Conservation (phyloP, 257 asterid species). For the Perilla frutescens region DNA sequence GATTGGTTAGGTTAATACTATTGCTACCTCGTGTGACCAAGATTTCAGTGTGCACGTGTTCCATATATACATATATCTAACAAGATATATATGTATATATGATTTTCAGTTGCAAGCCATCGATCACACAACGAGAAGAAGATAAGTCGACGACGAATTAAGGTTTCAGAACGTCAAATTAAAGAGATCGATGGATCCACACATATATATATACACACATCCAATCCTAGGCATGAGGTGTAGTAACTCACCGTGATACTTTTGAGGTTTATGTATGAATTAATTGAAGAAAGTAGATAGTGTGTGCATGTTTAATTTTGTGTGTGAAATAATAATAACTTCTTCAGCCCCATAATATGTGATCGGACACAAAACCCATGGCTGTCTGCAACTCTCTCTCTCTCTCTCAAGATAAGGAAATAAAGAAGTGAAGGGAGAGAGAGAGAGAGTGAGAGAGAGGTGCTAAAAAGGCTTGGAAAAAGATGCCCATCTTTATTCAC, state of each 20-base stretch:
- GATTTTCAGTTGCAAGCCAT: no score
- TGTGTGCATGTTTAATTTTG: conserved; percentile 19
- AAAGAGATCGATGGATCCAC: no score
- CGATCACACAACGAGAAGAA: neutral
- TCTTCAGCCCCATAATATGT: conserved; percentile 28
- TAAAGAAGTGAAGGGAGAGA: conserved; percentile 41
- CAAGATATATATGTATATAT: no score
- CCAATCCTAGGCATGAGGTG: no score
- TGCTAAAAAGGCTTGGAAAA: conserved; percentile 61
- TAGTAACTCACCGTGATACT: no score
- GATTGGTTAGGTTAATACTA: conserved; percentile 44
- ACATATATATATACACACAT: no score
- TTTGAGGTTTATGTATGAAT: neutral
- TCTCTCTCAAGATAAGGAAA: conserved; percentile 51
- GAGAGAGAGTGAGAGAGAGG: conserved; percentile 31
- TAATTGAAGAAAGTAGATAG: neutral
- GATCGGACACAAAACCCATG: conserved; percentile 41
- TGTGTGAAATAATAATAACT: conserved; percentile 21
- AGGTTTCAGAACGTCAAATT: no score
- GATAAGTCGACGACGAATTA: conserved; percentile 8
- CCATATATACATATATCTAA: conserved; percentile 16
- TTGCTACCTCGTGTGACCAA: conserved; percentile 41
- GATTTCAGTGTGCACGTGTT: conserved; percentile 55
- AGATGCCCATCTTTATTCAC: conserved; percentile 69
- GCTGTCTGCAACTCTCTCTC: conserved; percentile 48